A percentile compares a stretch with the other conserved stretches of the same genome.
Conservation (phyloP, 2,329 filamentous ascomycete genomes). For the Calonectria fujianensis region DNA sequence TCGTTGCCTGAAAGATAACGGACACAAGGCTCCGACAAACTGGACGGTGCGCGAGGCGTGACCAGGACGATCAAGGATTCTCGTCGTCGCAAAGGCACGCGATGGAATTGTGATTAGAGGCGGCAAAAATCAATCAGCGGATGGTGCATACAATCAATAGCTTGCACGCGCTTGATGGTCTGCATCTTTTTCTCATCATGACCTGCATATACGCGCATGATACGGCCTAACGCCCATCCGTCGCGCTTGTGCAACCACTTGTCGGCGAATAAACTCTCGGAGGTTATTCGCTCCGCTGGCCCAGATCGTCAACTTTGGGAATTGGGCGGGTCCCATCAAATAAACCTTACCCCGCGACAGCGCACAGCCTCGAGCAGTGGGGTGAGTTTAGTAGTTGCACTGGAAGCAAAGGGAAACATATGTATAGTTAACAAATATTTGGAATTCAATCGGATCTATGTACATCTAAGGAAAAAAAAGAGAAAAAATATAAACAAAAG, state of each 20-base stretch:
- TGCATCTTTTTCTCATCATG: background rate
- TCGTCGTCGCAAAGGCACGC: background rate
- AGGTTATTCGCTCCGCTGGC: background rate
- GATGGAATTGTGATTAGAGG: background rate
- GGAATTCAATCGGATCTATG: background rate
- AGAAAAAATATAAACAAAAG: background rate
- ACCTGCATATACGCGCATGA: background rate
- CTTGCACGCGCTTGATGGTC: background rate
- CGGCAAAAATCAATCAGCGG: background rate
- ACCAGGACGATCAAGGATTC: background rate
- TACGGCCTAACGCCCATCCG: background rate
- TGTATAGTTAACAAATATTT: background rate
- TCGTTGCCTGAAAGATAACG: background rate
- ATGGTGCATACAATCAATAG: background rate
- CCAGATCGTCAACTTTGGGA: background rate
- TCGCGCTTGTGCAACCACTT: background rate
- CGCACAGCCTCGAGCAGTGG: background rate
- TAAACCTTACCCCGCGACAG: slow-evolving; percentile 4
- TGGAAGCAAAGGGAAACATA: background rate
- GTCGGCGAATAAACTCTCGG: background rate
- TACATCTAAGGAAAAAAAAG: background rate
- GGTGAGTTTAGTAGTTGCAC: background rate
- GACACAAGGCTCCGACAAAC: background rate
- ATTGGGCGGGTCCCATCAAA: background rate
- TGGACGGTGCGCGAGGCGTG: background rate